Evolutionary conservation across 352 stramenopile species (phyloP).

Genomic region (Pseudoperonospora humuli): DNA sequence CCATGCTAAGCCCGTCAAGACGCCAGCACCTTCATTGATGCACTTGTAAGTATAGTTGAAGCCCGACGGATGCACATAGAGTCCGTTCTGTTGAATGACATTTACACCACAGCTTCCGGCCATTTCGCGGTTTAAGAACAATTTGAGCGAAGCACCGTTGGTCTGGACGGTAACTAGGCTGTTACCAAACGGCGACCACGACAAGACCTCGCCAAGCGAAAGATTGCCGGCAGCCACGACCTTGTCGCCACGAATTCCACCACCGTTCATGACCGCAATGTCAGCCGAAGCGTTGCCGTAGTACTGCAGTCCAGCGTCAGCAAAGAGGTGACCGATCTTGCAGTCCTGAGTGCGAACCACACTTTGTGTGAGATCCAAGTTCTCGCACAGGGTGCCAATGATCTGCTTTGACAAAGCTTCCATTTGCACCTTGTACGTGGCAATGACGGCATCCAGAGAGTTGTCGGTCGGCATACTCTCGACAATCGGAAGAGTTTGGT

Average conservation of each 20-base stretch:
- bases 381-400: constrained; percentile 47
- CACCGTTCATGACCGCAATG: constrained; percentile 54
- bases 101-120: constrained; percentile 34
- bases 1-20: constrained; percentile 46
- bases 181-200: constrained; percentile 66
- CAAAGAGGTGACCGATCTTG: constrained; percentile 49
- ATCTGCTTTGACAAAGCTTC: constrained; percentile 30
- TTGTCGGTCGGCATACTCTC: constrained; percentile 52
- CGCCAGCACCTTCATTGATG: constrained; percentile 25
- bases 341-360: constrained; percentile 43
- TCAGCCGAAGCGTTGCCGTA: constrained; percentile 48
- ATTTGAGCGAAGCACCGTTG: constrained; percentile 51
- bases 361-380: constrained; percentile 42
- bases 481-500: constrained; percentile 45
- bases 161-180: constrained; percentile 49
- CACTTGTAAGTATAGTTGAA: constrained; percentile 70
- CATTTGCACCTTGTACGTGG: constrained; percentile 36
- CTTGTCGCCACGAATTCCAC: constrained; percentile 58
- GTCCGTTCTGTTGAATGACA: constrained; percentile 45
- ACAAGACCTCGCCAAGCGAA: constrained; percentile 49
- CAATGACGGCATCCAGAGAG: constrained; percentile 40
- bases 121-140: constrained; percentile 50
- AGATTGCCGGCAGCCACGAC: constrained; percentile 38
- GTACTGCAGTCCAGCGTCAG: constrained; percentile 36
- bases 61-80: constrained; percentile 54